Evolutionary conservation across 169 alveolate species (phyloP).

Genomic region (Cryptosporidium felis): DNA sequence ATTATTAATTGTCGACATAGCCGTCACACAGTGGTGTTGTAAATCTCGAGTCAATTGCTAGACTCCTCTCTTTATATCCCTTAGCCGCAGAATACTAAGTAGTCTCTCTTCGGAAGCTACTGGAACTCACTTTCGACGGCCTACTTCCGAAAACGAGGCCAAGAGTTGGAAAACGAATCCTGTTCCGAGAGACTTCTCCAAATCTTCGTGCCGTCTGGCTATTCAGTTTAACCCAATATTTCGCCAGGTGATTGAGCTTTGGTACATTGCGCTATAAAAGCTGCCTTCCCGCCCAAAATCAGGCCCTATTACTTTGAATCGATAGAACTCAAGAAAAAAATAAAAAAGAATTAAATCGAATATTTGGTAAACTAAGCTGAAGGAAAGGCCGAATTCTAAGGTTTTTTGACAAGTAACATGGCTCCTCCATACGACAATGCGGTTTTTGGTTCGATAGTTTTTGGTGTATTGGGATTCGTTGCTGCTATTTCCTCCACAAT

Average conservation of each 20-base stretch:
- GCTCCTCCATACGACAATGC: slow-evolving; percentile 69
- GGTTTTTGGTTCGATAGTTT: slow-evolving; percentile 33
- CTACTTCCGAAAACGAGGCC: too few species aligned
- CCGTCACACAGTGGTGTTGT: neutral
- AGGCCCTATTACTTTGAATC: neutral
- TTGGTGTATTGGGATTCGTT: slow-evolving; percentile 57
- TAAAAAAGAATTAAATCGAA: neutral
- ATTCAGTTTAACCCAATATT: too few species aligned
- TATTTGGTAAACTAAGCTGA: neutral
- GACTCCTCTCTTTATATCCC: too few species aligned
- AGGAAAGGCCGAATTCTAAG: neutral
- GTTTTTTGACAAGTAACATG: neutral
- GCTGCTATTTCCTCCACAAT: slow-evolving; percentile 54
- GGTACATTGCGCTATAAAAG: too few species aligned
- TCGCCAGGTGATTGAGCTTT: too few species aligned
- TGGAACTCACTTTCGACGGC: too few species aligned
- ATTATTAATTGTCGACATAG: slow-evolving; percentile 48
- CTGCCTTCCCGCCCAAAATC: slow-evolving; percentile 3
- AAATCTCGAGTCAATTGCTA: too few species aligned
- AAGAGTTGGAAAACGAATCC: too few species aligned
- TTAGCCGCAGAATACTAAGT: too few species aligned
- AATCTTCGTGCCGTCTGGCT: too few species aligned
- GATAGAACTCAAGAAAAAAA: neutral
- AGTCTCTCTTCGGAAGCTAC: too few species aligned
- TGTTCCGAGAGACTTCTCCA: too few species aligned